Base-by-base conservation (phyloP, 2,329 filamentous ascomycete genomes). In the Hansfordia pulvinata region DNA sequence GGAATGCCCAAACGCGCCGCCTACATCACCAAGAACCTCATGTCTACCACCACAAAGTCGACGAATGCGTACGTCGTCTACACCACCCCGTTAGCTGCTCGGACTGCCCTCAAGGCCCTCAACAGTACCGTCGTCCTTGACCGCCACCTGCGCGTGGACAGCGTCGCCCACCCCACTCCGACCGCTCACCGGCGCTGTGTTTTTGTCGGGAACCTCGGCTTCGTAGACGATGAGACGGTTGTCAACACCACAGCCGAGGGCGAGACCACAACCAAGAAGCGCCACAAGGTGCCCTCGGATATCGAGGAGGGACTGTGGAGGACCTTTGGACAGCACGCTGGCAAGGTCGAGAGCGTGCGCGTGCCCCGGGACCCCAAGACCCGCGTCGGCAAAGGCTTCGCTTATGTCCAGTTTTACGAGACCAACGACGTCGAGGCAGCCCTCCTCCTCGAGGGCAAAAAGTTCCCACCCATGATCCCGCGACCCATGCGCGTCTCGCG, bases 31-130 rank as follows among this genome's bases (percentile, higher is more conserved):
- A 85, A 86, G 49, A 76, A 85, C 14, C 62, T 96, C 31, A 88
- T 94, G 77, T 76, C 82, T 33, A 73, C 83, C 12, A 98, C 92
- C 2, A 90, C 88, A 1, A 83, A 82, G 44, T 92, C 81, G 35
- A 85, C 86, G 32, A 94, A 98, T 48, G 90, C 90, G 24, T 98
- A 98, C 47, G 83, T 69, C 17, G 85, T 98, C 25, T 94, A 90
- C 58, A 78, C 74, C 22, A 83, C 80, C 2, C 53, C 70, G 2
- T 59, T 70, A 7, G 83, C 81, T 3, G 85, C 84, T 9, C 74
- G 83, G 29, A 72, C 77, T 40, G 86, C 86, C 3, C 71, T 77
- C 24, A 62, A 72, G 36, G 68, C 69, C 20, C 69, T 98, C 20
- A 98, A 98, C 42, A 90, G 86, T 25, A 82, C 71, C 2, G 60